Evolutionary conservation across 2,329 filamentous ascomycete species (phyloP), one percentile per base, ranked within the genome.

Genomic region (Rachicladosporium sp.): DNA sequence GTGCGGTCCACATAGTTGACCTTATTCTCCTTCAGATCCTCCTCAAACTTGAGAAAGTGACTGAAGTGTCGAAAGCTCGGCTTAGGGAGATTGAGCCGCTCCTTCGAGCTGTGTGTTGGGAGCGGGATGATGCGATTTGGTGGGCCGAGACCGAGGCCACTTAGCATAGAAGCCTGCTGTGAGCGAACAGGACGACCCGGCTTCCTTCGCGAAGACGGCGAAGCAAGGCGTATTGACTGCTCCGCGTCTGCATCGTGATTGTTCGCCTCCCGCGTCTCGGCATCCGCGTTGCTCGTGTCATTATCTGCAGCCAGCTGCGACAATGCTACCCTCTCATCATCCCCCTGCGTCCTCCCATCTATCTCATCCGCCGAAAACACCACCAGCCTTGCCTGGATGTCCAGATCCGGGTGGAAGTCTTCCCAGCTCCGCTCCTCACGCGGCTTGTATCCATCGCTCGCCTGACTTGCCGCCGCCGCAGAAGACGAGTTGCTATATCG

Each of bases 341-440:
- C 57, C 35, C 46, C 47, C 32, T 42, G 49, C 15, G 42, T 65
- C 32, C 78, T 68, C 12, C 86, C 85, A 57, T 96, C 89, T 5
- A 96, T 80, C 48, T 93, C 84, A 46, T 91, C 80, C 2, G 87
- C 79, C 36, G 74, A 77, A 56, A 88, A 88, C 2, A 94, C 70
- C 49, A 81, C 76, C 47, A 95, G 81, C 3, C 74, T 76, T 9
- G 73, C 73, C 41, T 94, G 86, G 36, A 95, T 87, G 64, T 96
- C 88, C 38, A 98, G 74, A 53, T 95, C 85, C 0, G 86, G 87
- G 61, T 98, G 91, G 48, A 96, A 96, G 59, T 98, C 91, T 55
- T 95, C 88, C 87, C 89, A 98, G 38, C 86, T 85, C 46, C 89
- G 79, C 66, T 98, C 91, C 64, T 98, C 91, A 55, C 91, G 75